phyloP scores from a whole-genome alignment of 2,329 filamentous ascomycete species.

The Remersonia thermophila region DNA sequence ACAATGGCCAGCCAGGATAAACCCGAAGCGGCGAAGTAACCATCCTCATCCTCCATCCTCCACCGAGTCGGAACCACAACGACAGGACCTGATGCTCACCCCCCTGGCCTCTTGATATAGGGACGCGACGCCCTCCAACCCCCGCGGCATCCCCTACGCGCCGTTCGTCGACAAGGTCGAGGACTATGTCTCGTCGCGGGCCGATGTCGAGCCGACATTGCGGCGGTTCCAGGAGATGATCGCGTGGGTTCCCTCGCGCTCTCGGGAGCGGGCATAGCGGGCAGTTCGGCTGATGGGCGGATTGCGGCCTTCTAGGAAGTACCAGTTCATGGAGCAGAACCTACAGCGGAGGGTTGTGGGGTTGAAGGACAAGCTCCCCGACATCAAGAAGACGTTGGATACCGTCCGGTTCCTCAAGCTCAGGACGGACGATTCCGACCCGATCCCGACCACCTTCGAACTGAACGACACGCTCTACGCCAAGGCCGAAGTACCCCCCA shows the following conservation, averaged over 20 bases:
- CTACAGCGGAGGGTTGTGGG: slow-evolving; percentile 71
- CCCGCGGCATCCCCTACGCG: slow-evolving; percentile 69
- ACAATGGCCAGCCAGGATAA: too few relatives aligned
- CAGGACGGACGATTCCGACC: slow-evolving; percentile 50
- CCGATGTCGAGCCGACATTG: slow-evolving; percentile 68
- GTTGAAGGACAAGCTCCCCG: slow-evolving; percentile 87
- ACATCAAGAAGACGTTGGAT: slow-evolving; percentile 91
- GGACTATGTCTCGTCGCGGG: slow-evolving; percentile 68
- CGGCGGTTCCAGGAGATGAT: slow-evolving; percentile 90
- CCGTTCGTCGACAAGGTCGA: slow-evolving; percentile 83
- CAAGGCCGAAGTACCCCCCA: slow-evolving; percentile 68
- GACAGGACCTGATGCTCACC: background rate
- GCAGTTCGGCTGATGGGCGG: background rate
- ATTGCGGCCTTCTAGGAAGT: slow-evolving; percentile 52
- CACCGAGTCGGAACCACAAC: background rate
- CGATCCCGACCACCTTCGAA: slow-evolving; percentile 87
- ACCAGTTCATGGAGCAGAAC: slow-evolving; percentile 98
- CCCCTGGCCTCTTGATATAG: slow-evolving; percentile 28
- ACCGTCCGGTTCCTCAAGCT: slow-evolving; percentile 76
- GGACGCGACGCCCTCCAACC: slow-evolving; percentile 52
- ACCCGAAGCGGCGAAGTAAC: too few relatives aligned
- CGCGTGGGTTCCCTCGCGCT: slow-evolving; percentile 44
- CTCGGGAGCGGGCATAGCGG: too few relatives aligned
- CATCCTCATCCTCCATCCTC: background rate
- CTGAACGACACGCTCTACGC: slow-evolving; percentile 93